These are phyloP conservation scores for Aspergillus tanneri DNA, from an alignment of 2,329 filamentous ascomycete species.

Conservation along the genomic window DNA sequence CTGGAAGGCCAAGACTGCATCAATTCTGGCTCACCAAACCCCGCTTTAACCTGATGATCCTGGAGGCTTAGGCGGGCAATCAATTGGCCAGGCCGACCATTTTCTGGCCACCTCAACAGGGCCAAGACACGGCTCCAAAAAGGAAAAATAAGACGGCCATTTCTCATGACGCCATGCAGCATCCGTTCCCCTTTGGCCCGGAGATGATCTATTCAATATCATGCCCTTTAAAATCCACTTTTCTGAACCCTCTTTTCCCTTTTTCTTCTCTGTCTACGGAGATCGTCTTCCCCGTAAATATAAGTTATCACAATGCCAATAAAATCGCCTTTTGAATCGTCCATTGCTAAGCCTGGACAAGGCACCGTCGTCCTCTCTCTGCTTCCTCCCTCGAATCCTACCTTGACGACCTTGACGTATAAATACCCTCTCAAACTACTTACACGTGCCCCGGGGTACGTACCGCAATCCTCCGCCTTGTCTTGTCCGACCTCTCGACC, in stretches of 20 bases:
- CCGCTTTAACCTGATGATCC: conserved; percentile 14
- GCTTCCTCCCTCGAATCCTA: conserved; percentile 69
- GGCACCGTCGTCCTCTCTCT: conserved; percentile 73
- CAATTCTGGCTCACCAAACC: conserved; percentile 12
- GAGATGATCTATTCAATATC: conserved; percentile 7
- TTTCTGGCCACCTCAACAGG: conserved; percentile 10
- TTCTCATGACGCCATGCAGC: conserved; percentile 14
- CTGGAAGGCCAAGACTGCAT: conserved; percentile 14
- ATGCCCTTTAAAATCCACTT: conserved; percentile 12
- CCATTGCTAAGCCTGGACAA: conserved; percentile 71
- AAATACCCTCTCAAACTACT: conserved; percentile 96
- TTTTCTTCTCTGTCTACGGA: conserved; percentile 1
- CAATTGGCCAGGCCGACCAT: neutral
- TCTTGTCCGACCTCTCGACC: conserved; percentile 48
- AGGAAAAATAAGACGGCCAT: conserved; percentile 4
- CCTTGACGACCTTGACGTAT: conserved; percentile 73
- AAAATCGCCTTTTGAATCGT: conserved; percentile 72
- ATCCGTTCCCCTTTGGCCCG: neutral
- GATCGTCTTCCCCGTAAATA: conserved; percentile 11
- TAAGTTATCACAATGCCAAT: conserved; percentile 33
- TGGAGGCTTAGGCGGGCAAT: neutral
- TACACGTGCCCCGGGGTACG: conserved; percentile 67
- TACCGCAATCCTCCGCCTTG: conserved; percentile 48
- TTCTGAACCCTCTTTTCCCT: conserved; percentile 4
- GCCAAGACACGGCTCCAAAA: conserved; percentile 9